Percentiles rank a stretch among this genome's conserved stretches.
Evolutionary conservation across 2,329 filamentous ascomycete species (phyloP).

Genomic region (Hymenoscyphus occultus): DNA sequence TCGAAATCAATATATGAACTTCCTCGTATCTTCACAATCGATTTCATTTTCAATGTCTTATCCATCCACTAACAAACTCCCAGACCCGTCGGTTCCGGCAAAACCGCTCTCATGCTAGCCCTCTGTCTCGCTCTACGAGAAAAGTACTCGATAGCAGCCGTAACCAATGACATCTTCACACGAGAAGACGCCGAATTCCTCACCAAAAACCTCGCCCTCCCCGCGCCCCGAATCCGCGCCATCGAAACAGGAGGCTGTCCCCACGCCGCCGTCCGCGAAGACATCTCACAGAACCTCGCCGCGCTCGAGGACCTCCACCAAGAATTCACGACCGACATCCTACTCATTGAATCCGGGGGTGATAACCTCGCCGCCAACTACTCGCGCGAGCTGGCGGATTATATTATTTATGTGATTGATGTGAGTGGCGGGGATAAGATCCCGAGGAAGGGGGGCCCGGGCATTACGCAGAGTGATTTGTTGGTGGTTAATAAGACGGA

Average conservation of each 20-base stretch:
- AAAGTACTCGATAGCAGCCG: conserved; percentile 82
- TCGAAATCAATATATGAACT: background rate
- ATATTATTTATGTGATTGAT: conserved; percentile 98
- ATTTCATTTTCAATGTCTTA: too few relatives aligned
- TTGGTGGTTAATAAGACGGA: conserved; percentile 98
- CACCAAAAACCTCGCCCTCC: conserved; percentile 78
- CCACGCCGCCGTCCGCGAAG: conserved; percentile 94
- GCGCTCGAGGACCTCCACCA: conserved; percentile 86
- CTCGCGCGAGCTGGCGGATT: conserved; percentile 89
- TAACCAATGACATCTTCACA: conserved; percentile 99
- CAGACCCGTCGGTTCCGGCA: conserved; percentile 93
- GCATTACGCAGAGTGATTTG: conserved; percentile 94
- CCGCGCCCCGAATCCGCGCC: conserved; percentile 79
- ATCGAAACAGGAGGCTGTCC: conserved; percentile 98
- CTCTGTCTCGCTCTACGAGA: conserved; percentile 82
- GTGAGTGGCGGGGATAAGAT: conserved; percentile 96
- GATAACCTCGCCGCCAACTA: conserved; percentile 98
- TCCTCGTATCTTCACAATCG: background rate
- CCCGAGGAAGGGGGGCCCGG: conserved; percentile 90
- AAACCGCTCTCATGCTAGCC: conserved; percentile 93
- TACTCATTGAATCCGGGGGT: conserved; percentile 92
- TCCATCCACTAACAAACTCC: background rate
- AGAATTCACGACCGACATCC: conserved; percentile 74
- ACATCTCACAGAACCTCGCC: conserved; percentile 90
- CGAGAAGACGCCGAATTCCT: conserved; percentile 98